Evolutionary conservation across 371 early-diverging fungal genomes (phyloP).

Genomic region (Mucor mucedo): DNA sequence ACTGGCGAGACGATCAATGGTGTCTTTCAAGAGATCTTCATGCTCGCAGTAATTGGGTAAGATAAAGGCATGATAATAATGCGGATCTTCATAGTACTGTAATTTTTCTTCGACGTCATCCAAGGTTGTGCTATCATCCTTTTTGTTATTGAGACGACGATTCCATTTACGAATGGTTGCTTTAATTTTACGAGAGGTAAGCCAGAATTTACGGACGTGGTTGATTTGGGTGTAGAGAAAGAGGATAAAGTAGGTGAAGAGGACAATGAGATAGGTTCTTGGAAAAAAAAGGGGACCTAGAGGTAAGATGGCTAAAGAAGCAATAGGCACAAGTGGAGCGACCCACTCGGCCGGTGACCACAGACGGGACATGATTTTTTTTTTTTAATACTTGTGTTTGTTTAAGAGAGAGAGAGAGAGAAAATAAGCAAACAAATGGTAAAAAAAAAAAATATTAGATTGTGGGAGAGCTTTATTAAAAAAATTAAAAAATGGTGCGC

Average conservation of each 20-base stretch:
- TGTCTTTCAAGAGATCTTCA: conserved; percentile 46
- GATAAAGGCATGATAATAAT: conserved; percentile 56
- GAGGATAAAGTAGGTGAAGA: conserved; percentile 43
- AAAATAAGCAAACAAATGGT: conserved; percentile 1
- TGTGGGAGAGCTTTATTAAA: background rate
- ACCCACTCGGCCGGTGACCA: conserved; percentile 51
- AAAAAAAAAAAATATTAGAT: conserved; percentile 5
- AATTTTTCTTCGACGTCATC: conserved; percentile 26
- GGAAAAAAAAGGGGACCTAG: conserved; percentile 52
- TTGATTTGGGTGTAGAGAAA: conserved; percentile 51
- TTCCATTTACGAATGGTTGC: conserved; percentile 43
- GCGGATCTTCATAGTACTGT: conserved; percentile 32
- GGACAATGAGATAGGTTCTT: conserved; percentile 38
- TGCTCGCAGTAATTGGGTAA: conserved; percentile 68
- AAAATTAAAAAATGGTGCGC: no score
- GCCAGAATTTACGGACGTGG: conserved; percentile 49
- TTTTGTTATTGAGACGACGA: conserved; percentile 7
- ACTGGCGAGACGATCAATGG: conserved; percentile 41
- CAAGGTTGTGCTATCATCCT: conserved; percentile 11
- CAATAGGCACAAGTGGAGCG: conserved; percentile 46
- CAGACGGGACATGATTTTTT: conserved; percentile 28
- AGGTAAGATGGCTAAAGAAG: conserved; percentile 41
- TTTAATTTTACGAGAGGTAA: conserved; percentile 42
- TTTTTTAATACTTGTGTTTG: no score
- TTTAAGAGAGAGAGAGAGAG: no score